phyloP scores from a whole-genome alignment of 805 yeast genomes.

The Candida yuanshanica region DNA sequence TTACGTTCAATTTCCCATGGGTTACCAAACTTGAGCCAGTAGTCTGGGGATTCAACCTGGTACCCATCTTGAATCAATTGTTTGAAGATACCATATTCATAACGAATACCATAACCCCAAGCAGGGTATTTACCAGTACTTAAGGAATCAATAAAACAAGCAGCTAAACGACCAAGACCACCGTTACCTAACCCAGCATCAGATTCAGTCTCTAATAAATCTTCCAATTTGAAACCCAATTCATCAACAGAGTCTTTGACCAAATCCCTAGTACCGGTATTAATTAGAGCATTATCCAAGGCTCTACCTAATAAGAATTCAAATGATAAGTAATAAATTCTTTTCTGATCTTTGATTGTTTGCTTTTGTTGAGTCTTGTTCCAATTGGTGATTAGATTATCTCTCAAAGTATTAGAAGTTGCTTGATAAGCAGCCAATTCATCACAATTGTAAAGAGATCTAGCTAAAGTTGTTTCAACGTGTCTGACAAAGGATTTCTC shows the following conservation, averaged over 20 bases:
- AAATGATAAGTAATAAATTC: slow-evolving; percentile 80
- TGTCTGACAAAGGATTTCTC: slow-evolving; percentile 70
- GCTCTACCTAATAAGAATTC: slow-evolving; percentile 96
- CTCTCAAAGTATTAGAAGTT: slow-evolving; percentile 71
- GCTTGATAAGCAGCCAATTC: slow-evolving; percentile 91
- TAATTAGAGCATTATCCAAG: slow-evolving; percentile 87
- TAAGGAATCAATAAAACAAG: slow-evolving; percentile 87
- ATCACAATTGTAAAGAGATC: slow-evolving; percentile 89
- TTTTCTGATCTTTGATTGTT: slow-evolving; percentile 74
- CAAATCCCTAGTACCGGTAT: slow-evolving; percentile 60
- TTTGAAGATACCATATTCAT: slow-evolving; percentile 89
- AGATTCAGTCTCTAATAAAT: slow-evolving; percentile 77
- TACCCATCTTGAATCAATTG: slow-evolving; percentile 88
- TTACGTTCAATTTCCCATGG: slow-evolving; percentile 91
- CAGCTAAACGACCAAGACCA: slow-evolving; percentile 91
- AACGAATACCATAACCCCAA: slow-evolving; percentile 94
- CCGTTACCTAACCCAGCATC: slow-evolving; percentile 96
- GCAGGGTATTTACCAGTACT: slow-evolving; percentile 85
- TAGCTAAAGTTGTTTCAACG: slow-evolving; percentile 87
- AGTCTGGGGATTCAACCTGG: slow-evolving; percentile 92
- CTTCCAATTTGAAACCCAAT: slow-evolving; percentile 85
- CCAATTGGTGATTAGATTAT: slow-evolving; percentile 80
- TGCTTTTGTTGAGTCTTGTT: slow-evolving; percentile 89
- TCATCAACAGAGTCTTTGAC: slow-evolving; percentile 54
- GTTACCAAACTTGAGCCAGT: slow-evolving; percentile 83